These are phyloP conservation scores for Neonectria hederae DNA, from an alignment of 2,329 filamentous ascomycete genomes.

Conservation along the genomic window DNA sequence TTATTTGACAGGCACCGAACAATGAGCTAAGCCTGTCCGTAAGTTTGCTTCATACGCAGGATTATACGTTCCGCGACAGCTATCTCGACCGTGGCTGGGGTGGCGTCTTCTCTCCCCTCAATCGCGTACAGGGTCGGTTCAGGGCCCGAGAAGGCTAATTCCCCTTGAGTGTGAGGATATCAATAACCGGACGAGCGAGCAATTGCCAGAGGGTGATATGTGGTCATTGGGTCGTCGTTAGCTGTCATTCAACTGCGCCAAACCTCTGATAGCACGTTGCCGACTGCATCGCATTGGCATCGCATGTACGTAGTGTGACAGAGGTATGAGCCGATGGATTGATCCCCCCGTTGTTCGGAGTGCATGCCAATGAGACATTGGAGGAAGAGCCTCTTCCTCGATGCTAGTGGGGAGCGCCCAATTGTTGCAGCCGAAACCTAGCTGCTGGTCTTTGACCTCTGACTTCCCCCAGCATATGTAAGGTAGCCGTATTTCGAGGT, in stretches of 20 bases:
- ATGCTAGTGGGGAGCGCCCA: neutral
- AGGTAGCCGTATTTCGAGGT: slow-evolving; percentile 4
- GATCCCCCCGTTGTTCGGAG: neutral
- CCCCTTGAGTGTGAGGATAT: neutral
- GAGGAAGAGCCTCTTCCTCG: neutral
- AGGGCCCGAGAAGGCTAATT: slow-evolving; percentile 15
- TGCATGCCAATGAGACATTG: neutral
- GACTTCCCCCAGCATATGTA: neutral
- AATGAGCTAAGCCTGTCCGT: neutral
- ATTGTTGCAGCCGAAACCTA: slow-evolving; percentile 4
- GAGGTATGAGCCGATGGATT: slow-evolving; percentile 6
- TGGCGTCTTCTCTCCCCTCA: slow-evolving; percentile 33
- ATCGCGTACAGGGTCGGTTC: slow-evolving; percentile 2
- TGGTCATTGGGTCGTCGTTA: neutral
- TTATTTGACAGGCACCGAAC: neutral
- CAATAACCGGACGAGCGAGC: neutral
- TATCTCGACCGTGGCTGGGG: neutral
- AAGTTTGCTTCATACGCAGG: neutral
- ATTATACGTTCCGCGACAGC: neutral
- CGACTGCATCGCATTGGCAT: neutral
- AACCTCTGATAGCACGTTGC: slow-evolving; percentile 7
- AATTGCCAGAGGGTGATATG: neutral
- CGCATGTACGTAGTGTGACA: neutral
- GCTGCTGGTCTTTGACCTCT: neutral
- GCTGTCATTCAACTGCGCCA: slow-evolving; percentile 1